Evolutionary conservation across 495 filamentous ascomycete species (phyloP).

Genomic region (Trichodelitschia bisporula): DNA sequence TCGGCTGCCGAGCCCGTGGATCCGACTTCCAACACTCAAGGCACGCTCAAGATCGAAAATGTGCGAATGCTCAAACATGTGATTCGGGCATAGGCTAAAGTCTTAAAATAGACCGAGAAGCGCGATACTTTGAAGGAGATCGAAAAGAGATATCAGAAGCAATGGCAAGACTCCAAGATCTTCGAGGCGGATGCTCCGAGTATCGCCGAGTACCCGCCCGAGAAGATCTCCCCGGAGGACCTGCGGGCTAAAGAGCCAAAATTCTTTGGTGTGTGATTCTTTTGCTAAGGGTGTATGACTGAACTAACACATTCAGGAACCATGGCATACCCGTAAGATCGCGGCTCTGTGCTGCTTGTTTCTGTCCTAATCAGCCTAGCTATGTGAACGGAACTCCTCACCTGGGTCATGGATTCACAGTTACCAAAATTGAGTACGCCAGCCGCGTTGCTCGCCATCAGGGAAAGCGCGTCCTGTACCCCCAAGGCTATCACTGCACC

Average conservation of each 20-base stretch:
- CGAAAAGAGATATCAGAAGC: constrained; percentile 78
- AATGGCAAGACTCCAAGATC: constrained; percentile 54
- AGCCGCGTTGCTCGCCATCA: constrained; percentile 69
- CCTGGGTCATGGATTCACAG: constrained; percentile 74
- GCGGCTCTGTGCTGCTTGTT: background rate
- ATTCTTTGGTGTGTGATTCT: constrained; percentile 34
- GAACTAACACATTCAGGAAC: constrained; percentile 20
- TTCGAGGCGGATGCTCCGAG: constrained; percentile 75
- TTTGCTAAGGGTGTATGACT: background rate
- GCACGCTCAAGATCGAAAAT: constrained; percentile 53
- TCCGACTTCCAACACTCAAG: constrained; percentile 33
- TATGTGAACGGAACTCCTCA: constrained; percentile 95
- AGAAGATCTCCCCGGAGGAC: constrained; percentile 40
- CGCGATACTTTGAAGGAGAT: constrained; percentile 64
- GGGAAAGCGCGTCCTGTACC: constrained; percentile 66
- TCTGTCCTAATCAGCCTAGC: no score
- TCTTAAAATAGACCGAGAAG: constrained; percentile 50
- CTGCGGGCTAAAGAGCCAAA: constrained; percentile 66
- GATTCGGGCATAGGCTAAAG: constrained; percentile 1
- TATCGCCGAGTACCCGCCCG: constrained; percentile 43
- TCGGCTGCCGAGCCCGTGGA: constrained; percentile 31
- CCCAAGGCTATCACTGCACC: constrained; percentile 85
- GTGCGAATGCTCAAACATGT: constrained; percentile 17
- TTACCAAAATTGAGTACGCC: constrained; percentile 76
- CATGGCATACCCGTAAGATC: constrained; percentile 50